Evolutionary conservation across 2,329 filamentous ascomycete genomes (phyloP).

Genomic region (Beauveria rudraprayagi): DNA sequence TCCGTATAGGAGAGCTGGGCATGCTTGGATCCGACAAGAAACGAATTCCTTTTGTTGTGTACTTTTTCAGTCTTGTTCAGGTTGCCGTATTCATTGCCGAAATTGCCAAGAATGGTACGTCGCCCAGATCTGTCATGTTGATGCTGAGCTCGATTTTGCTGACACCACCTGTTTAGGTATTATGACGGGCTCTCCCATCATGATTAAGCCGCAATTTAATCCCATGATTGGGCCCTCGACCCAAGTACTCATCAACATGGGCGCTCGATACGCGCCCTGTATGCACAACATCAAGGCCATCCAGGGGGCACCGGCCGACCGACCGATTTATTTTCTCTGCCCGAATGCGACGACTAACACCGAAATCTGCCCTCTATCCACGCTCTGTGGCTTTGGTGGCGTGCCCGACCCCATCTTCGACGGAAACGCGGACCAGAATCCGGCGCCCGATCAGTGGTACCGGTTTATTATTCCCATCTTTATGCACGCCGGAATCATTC

Average conservation of each 20-base stretch:
- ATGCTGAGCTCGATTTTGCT: not conserved
- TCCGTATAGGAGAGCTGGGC: constrained; percentile 50
- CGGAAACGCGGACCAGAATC: constrained; percentile 37
- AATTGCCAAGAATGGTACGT: constrained; percentile 71
- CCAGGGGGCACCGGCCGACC: constrained; percentile 37
- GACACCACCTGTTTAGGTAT: constrained; percentile 40
- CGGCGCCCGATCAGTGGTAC: constrained; percentile 87
- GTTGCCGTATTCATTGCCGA: constrained; percentile 83
- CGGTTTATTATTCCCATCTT: constrained; percentile 96
- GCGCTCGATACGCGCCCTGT: constrained; percentile 82
- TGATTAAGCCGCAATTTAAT: constrained; percentile 81
- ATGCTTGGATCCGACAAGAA: constrained; percentile 50
- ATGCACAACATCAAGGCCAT: constrained; percentile 77
- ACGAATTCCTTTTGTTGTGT: constrained; percentile 72
- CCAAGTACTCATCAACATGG: constrained; percentile 93
- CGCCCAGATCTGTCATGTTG: not conserved
- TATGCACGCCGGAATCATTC: constrained; percentile 85
- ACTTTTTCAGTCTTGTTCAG: constrained; percentile 68
- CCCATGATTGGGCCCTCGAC: constrained; percentile 93
- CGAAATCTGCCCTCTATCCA: constrained; percentile 59
- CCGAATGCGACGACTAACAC: constrained; percentile 64
- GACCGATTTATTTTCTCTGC: constrained; percentile 62
- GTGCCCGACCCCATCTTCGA: constrained; percentile 59
- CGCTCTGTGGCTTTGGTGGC: constrained; percentile 77
- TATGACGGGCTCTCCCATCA: constrained; percentile 69